phyloP scores from a whole-genome alignment of 192 early-diverging fungal genomes.

The Umbelopsis vinacea region DNA sequence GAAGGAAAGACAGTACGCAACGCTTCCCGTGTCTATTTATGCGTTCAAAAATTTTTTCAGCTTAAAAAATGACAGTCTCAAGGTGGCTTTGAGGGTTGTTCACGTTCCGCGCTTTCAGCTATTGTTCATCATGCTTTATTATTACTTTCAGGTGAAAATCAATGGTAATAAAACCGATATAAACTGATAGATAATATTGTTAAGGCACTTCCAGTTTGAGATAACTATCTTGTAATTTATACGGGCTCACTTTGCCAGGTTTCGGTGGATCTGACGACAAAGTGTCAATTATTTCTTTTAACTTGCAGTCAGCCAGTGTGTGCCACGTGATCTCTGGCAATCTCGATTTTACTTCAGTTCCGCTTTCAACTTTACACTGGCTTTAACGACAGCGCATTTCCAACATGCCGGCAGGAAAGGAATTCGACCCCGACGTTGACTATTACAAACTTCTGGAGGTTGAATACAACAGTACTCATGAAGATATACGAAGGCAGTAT shows the following conservation, averaged over 20 bases:
- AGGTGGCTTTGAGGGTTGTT: background rate
- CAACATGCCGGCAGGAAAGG: slow-evolving; percentile 8
- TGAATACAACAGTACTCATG: slow-evolving; percentile 41
- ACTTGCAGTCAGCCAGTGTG: no score
- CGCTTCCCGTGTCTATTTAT: background rate
- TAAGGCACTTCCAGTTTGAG: no score
- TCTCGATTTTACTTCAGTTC: no score
- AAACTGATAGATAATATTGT: no score
- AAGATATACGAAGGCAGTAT: slow-evolving; percentile 57
- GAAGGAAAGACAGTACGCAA: background rate
- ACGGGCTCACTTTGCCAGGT: no score
- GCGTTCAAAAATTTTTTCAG: slow-evolving; percentile 14
- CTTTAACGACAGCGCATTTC: background rate
- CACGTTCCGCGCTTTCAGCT: background rate
- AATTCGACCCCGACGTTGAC: slow-evolving; percentile 40
- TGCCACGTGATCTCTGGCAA: no score
- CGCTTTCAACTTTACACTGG: no score
- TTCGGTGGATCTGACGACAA: no score
- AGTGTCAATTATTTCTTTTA: no score
- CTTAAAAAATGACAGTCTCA: background rate
- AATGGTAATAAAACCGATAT: no score
- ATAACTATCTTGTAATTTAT: no score
- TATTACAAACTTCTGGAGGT: slow-evolving; percentile 55
- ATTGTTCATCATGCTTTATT: background rate
- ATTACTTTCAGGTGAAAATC: no score